A percentile compares a stretch with the other conserved stretches of the same genome.
Evolutionary conservation across 257 asterid genomes (phyloP).

Genomic region (Solanum ossicruentum): DNA sequence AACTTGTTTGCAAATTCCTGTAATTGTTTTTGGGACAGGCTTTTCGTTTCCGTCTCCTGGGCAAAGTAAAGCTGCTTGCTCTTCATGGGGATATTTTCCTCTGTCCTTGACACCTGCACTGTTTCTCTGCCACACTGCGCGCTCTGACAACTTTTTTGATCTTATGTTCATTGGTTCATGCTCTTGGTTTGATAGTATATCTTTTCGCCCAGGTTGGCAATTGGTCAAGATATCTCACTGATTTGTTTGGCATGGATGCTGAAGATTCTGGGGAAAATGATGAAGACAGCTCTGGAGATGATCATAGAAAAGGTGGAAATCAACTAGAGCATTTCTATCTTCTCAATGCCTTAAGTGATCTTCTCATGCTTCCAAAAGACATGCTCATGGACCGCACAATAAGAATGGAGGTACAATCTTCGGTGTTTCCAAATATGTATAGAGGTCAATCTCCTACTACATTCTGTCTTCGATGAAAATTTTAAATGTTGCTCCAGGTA

Average conservation of each 20-base stretch:
- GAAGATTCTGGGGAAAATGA: conserved; percentile 19
- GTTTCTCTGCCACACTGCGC: neutral
- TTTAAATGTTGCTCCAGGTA: conserved; percentile 28
- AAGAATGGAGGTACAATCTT: conserved; percentile 65
- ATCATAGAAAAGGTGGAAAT: conserved; percentile 14
- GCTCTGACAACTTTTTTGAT: neutral
- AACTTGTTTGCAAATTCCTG: neutral
- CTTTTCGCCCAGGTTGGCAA: conserved; percentile 52
- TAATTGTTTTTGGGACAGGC: neutral
- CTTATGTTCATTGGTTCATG: neutral
- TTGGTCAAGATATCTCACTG: conserved; percentile 75
- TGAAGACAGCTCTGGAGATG: conserved; percentile 10
- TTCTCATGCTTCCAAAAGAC: conserved; percentile 86
- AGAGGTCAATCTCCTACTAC: neutral
- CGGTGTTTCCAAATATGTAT: neutral
- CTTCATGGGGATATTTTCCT: neutral
- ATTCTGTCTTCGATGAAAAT: neutral
- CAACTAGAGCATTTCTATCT: conserved; percentile 58
- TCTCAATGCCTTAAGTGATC: conserved; percentile 75
- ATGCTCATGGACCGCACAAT: conserved; percentile 16
- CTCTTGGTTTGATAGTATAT: neutral
- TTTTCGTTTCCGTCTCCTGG: neutral
- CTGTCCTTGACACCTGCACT: neutral
- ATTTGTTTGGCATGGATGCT: conserved; percentile 40
- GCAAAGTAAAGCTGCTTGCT: neutral